Conservation (phyloP, 306 rosid genomes). For the Prunus armeniaca region DNA sequence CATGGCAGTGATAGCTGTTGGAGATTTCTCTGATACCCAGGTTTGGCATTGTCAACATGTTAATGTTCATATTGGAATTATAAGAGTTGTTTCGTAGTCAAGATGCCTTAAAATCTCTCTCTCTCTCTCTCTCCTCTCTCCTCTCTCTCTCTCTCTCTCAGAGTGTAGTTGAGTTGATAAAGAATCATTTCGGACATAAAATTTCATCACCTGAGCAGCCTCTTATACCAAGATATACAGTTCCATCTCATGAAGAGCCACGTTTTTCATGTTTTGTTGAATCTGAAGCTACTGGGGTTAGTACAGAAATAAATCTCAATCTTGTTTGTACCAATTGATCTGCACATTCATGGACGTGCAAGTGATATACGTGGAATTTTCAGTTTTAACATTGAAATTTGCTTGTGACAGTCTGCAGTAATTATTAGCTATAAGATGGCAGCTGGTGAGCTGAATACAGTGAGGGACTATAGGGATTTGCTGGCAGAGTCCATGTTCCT, state of each 20-base stretch:
- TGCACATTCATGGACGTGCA: conserved; percentile 4
- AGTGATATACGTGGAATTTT: conserved; percentile 7
- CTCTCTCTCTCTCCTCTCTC: conserved; percentile 22
- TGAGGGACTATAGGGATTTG: conserved; percentile 76
- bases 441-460: conserved; percentile 72
- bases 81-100: conserved; percentile 11
- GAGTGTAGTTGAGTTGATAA: conserved; percentile 84
- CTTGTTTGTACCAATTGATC: conserved; percentile 9
- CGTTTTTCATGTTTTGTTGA: conserved; percentile 87
- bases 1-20: conserved; percentile 97
- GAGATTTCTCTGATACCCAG: conserved; percentile 89
- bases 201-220: conserved; percentile 64
- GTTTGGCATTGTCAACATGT: conserved; percentile 39
- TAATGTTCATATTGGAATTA: conserved; percentile 18
- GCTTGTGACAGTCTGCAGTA: conserved; percentile 74
- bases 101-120: conserved; percentile 28
- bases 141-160: conserved; percentile 24
- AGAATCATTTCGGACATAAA: conserved; percentile 75
- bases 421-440: conserved; percentile 91
- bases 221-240: conserved; percentile 53
- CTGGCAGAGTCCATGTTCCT: conserved; percentile 96
- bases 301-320: conserved; percentile 37
- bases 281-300: conserved; percentile 98
- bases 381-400: conserved; percentile 18
- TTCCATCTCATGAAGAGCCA: conserved; percentile 85